These are phyloP conservation scores for Oryza punctata DNA, from an alignment of 176 grass and related monocot species.

Conservation along the genomic window DNA sequence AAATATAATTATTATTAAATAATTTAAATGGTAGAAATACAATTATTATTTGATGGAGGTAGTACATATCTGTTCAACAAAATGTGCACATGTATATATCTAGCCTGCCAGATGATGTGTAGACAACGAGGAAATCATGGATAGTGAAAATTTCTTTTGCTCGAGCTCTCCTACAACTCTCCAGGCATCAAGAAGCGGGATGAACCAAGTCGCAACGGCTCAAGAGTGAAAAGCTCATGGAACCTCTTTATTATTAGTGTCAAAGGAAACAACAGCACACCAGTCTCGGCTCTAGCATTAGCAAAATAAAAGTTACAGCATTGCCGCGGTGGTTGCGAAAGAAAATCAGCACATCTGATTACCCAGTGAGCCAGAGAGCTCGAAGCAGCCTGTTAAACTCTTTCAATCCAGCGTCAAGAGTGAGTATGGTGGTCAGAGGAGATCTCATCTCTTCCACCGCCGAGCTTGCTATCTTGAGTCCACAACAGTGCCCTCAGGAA, in stretches of 20 bases:
- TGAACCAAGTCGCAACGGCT: not conserved
- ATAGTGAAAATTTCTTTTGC: not conserved
- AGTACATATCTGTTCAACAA: too few relatives aligned
- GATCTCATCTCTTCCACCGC: not conserved
- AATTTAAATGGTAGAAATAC: too few relatives aligned
- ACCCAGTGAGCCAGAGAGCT: constrained; percentile 16
- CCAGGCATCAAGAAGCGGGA: not conserved
- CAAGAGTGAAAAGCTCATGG: not conserved
- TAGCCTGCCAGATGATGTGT: not conserved
- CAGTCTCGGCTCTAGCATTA: not conserved
- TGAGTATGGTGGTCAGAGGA: constrained; percentile 27
- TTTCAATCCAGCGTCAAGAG: not conserved
- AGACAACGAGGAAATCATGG: not conserved
- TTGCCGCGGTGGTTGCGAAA: not conserved
- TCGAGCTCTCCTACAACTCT: not conserved
- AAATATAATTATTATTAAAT: too few relatives aligned
- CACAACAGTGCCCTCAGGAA: constrained; percentile 45
- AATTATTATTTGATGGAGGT: too few relatives aligned
- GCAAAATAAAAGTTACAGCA: constrained; percentile 10
- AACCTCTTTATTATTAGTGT: constrained; percentile 27
- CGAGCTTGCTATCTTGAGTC: constrained; percentile 44
- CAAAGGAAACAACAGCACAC: constrained; percentile 12
- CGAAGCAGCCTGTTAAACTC: not conserved
- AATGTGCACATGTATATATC: too few relatives aligned
- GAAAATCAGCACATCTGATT: constrained; percentile 25